Conservation (phyloP, 2,329 filamentous ascomycete species). For the Reticulascus tulasneorum region DNA sequence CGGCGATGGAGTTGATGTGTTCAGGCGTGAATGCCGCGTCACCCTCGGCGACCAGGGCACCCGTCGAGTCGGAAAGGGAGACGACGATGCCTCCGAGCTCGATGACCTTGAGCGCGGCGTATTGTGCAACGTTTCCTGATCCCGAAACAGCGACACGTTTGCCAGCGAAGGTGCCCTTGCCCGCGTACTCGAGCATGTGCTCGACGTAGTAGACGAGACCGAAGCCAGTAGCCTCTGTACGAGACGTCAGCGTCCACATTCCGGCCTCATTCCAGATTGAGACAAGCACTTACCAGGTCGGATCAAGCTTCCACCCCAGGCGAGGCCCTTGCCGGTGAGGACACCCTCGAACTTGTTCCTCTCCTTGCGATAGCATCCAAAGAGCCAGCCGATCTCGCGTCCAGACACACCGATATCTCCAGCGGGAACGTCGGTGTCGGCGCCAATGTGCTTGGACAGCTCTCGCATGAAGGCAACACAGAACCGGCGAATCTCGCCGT, state of each 20-base stretch:
- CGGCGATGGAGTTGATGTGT: slow-evolving; percentile 73
- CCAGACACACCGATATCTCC: slow-evolving; percentile 93
- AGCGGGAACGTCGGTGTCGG: slow-evolving; percentile 92
- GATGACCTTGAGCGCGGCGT: slow-evolving; percentile 91
- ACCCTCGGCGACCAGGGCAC: slow-evolving; percentile 70
- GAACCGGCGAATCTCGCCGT: slow-evolving; percentile 96
- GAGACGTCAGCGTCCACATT: slow-evolving; percentile 1
- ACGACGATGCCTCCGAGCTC: slow-evolving; percentile 92
- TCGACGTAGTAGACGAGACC: slow-evolving; percentile 95
- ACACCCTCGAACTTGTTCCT: slow-evolving; percentile 93
- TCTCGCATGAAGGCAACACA: slow-evolving; percentile 95
- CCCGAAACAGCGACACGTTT: slow-evolving; percentile 96
- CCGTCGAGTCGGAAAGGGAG: slow-evolving; percentile 91
- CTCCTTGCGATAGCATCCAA: slow-evolving; percentile 86
- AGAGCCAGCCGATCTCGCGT: slow-evolving; percentile 91
- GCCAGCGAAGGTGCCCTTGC: slow-evolving; percentile 79
- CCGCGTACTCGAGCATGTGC: slow-evolving; percentile 92
- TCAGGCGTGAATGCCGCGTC: slow-evolving; percentile 72
- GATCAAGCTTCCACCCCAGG: slow-evolving; percentile 92
- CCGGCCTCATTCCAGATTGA: not conserved
- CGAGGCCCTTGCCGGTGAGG: slow-evolving; percentile 89
- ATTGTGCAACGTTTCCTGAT: slow-evolving; percentile 97
- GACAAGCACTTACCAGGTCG: slow-evolving; percentile 53
- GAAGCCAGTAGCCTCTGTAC: slow-evolving; percentile 83
- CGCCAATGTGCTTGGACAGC: slow-evolving; percentile 92